Conservation (phyloP, 2,329 filamentous ascomycete genomes). For the Pseudogymnoascus sp. region DNA sequence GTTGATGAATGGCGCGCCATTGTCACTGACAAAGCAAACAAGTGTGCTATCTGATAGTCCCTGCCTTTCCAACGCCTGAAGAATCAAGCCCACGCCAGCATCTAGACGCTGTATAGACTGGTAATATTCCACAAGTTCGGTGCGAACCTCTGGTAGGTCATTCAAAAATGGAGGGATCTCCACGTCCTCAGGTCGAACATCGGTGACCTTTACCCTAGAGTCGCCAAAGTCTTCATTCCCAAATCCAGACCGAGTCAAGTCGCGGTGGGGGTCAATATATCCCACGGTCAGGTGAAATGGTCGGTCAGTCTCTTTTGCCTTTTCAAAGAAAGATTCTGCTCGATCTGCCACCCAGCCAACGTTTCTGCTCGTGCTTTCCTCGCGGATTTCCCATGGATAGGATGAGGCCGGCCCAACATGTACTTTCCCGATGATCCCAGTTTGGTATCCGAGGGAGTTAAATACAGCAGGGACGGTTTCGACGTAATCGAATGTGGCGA, state of each 20-base stretch:
- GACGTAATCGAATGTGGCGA: conserved; percentile 38
- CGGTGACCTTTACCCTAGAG: conserved; percentile 7
- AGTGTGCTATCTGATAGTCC: conserved; percentile 29
- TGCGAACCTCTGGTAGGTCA: conserved; percentile 22
- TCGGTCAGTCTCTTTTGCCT: conserved; percentile 25
- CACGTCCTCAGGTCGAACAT: background rate
- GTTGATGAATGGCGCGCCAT: conserved; percentile 37
- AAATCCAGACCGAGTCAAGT: conserved; percentile 31
- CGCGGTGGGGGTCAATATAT: conserved; percentile 40
- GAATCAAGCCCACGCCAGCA: conserved; percentile 30
- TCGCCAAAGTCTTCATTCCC: conserved; percentile 27
- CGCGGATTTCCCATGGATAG: conserved; percentile 37
- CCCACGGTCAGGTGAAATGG: conserved; percentile 41
- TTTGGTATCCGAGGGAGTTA: conserved; percentile 34
- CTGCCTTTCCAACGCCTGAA: conserved; percentile 24
- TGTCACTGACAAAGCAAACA: conserved; percentile 35
- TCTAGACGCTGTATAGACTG: conserved; percentile 28
- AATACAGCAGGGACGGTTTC: conserved; percentile 36
- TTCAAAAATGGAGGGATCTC: conserved; percentile 24
- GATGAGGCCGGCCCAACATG: conserved; percentile 36
- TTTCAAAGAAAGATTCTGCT: conserved; percentile 33
- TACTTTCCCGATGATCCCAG: conserved; percentile 41
- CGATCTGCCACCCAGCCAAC: conserved; percentile 35
- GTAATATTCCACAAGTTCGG: conserved; percentile 26
- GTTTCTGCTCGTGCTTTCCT: conserved; percentile 37